Evolutionary conservation across 768 basidiomycete species (phyloP), one percentile per base, ranked within the genome.

Genomic region (Butyriboletus loyo): DNA sequence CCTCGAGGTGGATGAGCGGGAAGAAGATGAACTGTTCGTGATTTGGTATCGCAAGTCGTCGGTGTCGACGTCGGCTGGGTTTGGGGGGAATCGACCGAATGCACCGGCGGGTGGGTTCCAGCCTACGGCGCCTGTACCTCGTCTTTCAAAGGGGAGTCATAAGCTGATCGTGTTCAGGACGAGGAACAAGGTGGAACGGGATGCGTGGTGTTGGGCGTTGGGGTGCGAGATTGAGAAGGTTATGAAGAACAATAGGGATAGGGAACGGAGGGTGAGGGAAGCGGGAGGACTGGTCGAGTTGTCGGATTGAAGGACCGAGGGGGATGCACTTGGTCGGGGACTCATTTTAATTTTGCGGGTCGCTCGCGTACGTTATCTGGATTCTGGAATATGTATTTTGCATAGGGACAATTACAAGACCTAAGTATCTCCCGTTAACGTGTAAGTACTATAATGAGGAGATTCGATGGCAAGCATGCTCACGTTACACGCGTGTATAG

Each of bases 151-250:
- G 45, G 76, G 74, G 53, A 84, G 83, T 60, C 73, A 81, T 54
- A 85, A 86, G 66, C 59, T 84, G 50, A 60, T 79, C 15, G 77
- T 93, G 2, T 86, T 88, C 59, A 79, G 84, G 55, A 84, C 87
- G 46, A 77, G 93, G 65, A 92, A 84, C 64, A 84, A 85, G 71
- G 74, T 98, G 34, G 96, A 98, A 69, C 76, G 95, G 27, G 94
- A 98, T 68, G 79, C 86, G 27, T 98, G 95, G 95, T 92, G 92
- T 60, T 97, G 90, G 88, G 92, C 91, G 1, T 71, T 98, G 59
- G 93, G 91, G 55, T 81, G 81, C 40, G 92, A 96, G 72, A 92
- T 97, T 55, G 93, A 98, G 71, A 85, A 84, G 66, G 71, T 88
- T 14, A 82, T 82, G 35, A 75, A 90, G 63, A 71, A 71, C 9